These are phyloP conservation scores for Remersonia thermophila DNA, from an alignment of 2,329 filamentous ascomycete species.

Conservation along the genomic window DNA sequence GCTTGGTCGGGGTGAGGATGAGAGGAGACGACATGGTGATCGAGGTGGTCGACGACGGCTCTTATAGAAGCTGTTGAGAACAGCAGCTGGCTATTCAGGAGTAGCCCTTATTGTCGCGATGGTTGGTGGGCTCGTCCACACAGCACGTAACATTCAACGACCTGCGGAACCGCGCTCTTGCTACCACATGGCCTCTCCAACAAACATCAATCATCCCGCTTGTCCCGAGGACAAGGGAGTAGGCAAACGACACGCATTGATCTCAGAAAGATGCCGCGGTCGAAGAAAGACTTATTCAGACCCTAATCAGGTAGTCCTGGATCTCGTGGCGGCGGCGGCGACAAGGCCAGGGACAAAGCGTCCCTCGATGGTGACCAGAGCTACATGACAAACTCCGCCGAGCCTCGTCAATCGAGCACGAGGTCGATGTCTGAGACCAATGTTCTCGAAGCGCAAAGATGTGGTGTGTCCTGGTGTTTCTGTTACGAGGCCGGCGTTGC, in stretches of 20 bases:
- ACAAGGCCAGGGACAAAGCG: slow-evolving; percentile 5
- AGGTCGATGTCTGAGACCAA: no score
- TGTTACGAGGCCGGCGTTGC: no score
- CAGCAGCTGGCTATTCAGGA: slow-evolving; percentile 7
- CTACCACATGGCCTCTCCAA: no score
- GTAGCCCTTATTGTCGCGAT: slow-evolving; percentile 9
- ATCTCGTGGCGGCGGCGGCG: background rate
- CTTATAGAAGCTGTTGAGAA: no score
- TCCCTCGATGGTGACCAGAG: background rate
- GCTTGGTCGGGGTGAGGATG: slow-evolving; percentile 4
- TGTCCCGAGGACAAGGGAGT: slow-evolving; percentile 2
- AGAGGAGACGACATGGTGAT: background rate
- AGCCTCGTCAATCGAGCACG: no score
- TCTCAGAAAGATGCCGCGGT: background rate
- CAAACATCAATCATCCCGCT: background rate
- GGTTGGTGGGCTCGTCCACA: no score
- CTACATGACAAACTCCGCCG: background rate
- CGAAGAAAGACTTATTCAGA: slow-evolving; percentile 13
- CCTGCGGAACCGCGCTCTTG: background rate
- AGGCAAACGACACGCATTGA: no score
- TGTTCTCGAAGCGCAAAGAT: no score
- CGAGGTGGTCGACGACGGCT: slow-evolving; percentile 1
- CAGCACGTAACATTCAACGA: no score
- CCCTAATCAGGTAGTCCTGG: slow-evolving; percentile 11
- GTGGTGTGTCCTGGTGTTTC: slow-evolving; percentile 1